These are phyloP conservation scores for Sindora glabra DNA, from an alignment of 306 rosid genomes.

Conservation along the genomic window DNA sequence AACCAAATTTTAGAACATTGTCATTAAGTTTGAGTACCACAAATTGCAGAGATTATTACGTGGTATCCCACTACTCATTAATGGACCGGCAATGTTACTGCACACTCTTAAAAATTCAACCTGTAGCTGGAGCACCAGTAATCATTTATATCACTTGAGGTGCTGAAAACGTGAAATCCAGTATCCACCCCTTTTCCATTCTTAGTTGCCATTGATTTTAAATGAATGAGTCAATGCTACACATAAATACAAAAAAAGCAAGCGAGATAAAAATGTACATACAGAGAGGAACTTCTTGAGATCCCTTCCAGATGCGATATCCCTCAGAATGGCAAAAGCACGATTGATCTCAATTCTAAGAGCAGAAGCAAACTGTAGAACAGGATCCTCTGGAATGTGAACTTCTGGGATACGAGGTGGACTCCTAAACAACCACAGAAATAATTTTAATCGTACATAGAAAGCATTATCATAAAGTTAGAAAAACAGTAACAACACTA, in stretches of 20 bases:
- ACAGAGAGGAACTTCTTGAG: constrained; percentile 79
- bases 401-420: constrained; percentile 72
- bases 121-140: too few species aligned
- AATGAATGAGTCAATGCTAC: not conserved
- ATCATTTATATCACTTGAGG: too few species aligned
- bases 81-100: too few species aligned
- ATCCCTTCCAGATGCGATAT: constrained; percentile 90
- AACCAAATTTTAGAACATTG: too few species aligned
- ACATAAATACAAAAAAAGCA: not conserved
- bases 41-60: not conserved
- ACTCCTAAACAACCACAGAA: constrained; percentile 42
- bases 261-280: constrained; percentile 20
- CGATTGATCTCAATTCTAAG: constrained; percentile 59
- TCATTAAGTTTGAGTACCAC: too few species aligned
- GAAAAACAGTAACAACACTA: not conserved
- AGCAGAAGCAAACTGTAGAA: constrained; percentile 63
- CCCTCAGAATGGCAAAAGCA: constrained; percentile 50
- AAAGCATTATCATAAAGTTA: not conserved
- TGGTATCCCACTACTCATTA: too few species aligned
- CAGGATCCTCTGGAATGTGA: constrained; percentile 71
- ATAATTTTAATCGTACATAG: not conserved
- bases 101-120: too few species aligned
- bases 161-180: too few species aligned
- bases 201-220: not conserved
- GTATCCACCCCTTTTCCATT: not conserved